Percentiles rank a stretch among this genome's conserved stretches.
Evolutionary conservation across 2,329 filamentous ascomycete genomes (phyloP).

Genomic region (Nigrospora oryzae): DNA sequence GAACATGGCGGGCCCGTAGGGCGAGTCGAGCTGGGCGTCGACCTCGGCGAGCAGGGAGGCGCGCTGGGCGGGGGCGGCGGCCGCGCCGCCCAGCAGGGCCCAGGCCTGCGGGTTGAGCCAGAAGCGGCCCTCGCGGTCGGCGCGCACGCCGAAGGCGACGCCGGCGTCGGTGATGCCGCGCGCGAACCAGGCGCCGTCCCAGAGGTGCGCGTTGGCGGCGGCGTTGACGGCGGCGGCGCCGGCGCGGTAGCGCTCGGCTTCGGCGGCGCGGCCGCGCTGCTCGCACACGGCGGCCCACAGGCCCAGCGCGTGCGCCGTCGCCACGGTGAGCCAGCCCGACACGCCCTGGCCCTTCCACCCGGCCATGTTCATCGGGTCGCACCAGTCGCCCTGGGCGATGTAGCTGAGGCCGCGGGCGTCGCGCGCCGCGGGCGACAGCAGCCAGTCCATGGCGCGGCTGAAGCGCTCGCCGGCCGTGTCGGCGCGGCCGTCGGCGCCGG

Average conservation of each 20-base stretch:
- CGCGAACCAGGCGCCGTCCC: conserved; percentile 48
- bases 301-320: conserved; percentile 42
- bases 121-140: conserved; percentile 44
- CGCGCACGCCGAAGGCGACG: conserved; percentile 40
- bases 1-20: conserved; percentile 48
- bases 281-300: conserved; percentile 46
- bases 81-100: conserved; percentile 45
- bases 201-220: conserved; percentile 41
- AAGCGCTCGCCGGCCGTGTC: conserved; percentile 46
- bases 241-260: conserved; percentile 28
- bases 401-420: conserved; percentile 46
- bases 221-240: conserved; percentile 37
- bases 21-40: conserved; percentile 41
- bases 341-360: conserved; percentile 48
- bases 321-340: conserved; percentile 49
- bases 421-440: conserved; percentile 31
- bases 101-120: conserved; percentile 51
- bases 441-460: conserved; percentile 49
- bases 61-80: conserved; percentile 27
- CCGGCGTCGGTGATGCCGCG: conserved; percentile 49
- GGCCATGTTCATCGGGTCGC: conserved; percentile 56
- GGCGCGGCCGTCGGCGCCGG: conserved; percentile 30
- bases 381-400: conserved; percentile 53
- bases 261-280: conserved; percentile 29
- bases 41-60: conserved; percentile 36